These are phyloP conservation scores for Medicago lupulina DNA, from an alignment of 306 rosid genomes.

Conservation along the genomic window DNA sequence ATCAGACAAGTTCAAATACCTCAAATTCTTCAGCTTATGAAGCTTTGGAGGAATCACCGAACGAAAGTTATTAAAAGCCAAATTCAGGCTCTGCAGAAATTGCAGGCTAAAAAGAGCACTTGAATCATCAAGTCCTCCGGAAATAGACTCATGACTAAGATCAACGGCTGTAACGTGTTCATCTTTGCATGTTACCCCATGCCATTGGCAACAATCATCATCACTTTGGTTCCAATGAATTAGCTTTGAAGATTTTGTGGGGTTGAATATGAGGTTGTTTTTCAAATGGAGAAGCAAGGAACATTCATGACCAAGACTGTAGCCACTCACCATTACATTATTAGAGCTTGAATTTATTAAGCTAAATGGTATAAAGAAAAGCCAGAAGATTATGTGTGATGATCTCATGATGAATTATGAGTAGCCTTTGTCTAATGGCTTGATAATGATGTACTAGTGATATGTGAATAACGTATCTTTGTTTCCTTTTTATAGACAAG, in stretches of 20 bases:
- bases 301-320: conserved; percentile 25
- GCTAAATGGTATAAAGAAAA: neutral
- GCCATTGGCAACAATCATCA: conserved; percentile 54
- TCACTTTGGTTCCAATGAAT: conserved; percentile 36
- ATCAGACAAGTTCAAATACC: conserved; percentile 42
- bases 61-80: conserved; percentile 29
- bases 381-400: neutral
- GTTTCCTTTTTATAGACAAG: neutral
- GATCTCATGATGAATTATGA: conserved; percentile 28
- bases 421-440: no score
- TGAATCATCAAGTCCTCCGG: conserved; percentile 27
- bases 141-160: conserved; percentile 37
- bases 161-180: conserved; percentile 38
- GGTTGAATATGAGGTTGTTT: neutral
- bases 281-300: conserved; percentile 22
- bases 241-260: conserved; percentile 5
- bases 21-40: conserved; percentile 34
- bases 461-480: no score
- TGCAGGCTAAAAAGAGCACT: conserved; percentile 38
- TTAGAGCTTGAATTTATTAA: neutral
- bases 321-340: neutral
- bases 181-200: conserved; percentile 50
- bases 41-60: conserved; percentile 37
- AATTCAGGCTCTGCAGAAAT: conserved; percentile 33
- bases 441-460: no score